Evolutionary conservation across 805 yeast genomes (phyloP).

Genomic region (Scheffersomyces lignosus): DNA sequence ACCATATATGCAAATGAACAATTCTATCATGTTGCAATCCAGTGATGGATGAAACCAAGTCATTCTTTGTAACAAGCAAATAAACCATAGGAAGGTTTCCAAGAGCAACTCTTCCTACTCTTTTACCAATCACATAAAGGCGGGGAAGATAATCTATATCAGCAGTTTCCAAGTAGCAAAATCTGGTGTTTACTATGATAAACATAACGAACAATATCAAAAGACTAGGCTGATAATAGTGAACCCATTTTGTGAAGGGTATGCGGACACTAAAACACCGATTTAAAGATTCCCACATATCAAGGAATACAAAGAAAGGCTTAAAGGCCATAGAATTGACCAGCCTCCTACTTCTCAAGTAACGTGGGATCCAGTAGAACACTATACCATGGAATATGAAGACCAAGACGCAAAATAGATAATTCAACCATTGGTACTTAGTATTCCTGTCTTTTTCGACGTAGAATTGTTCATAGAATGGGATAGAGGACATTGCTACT

Average conservation of each 20-base stretch:
- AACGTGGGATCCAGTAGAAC: slow-evolving; percentile 43
- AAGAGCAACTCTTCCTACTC: slow-evolving; percentile 40
- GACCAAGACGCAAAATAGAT: slow-evolving; percentile 16
- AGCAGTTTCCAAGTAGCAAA: slow-evolving; percentile 29
- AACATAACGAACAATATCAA: slow-evolving; percentile 26
- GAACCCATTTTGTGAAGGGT: slow-evolving; percentile 14
- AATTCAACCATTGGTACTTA: slow-evolving; percentile 33
- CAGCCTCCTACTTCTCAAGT: slow-evolving; percentile 24
- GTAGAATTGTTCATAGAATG: slow-evolving; percentile 36
- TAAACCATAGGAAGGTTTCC: slow-evolving; percentile 41
- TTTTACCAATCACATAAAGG: slow-evolving; percentile 41
- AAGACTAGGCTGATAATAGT: slow-evolving; percentile 45
- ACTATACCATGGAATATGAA: slow-evolving; percentile 40
- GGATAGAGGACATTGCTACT: slow-evolving; percentile 20
- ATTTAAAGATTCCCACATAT: slow-evolving; percentile 28
- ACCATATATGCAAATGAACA: slow-evolving; percentile 44
- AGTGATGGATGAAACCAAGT: slow-evolving; percentile 35
- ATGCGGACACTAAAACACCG: slow-evolving; percentile 22
- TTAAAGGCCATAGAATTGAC: slow-evolving; percentile 11
- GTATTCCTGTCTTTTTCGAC: slow-evolving; percentile 38
- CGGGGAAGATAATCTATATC: slow-evolving; percentile 42
- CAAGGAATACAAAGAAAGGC: slow-evolving; percentile 26
- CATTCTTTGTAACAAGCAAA: slow-evolving; percentile 40
- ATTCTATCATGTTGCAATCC: slow-evolving; percentile 45
- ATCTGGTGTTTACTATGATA: slow-evolving; percentile 26